Evolutionary conservation across 257 asterid genomes (phyloP), one percentile per base, ranked within the genome.

Genomic region (Asclepias syriaca): DNA sequence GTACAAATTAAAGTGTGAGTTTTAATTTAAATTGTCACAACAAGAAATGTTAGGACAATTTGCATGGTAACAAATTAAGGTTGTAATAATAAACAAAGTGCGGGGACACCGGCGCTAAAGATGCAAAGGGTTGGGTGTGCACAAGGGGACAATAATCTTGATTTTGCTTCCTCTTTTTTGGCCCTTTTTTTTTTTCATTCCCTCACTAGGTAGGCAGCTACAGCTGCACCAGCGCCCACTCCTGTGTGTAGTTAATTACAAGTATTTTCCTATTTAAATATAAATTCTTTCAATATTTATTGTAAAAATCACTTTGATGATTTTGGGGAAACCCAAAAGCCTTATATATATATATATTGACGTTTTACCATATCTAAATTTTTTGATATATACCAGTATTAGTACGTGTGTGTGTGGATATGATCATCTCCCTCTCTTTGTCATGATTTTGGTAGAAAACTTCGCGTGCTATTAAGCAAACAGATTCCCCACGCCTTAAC

Each of bases 41-140:
- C 48, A 43, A 43, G 11, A 43, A 8, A 2, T 43, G 48, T 43
- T 43, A 6, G 48, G 48, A 43, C 22, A 8, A 32, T 43, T 45
- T 63, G 66, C 71, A 63, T 51, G 53, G 68, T 64, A 63, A 53
- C 24, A 53, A 53, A 24, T 24, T 24, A 24, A 43, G 48, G 48
- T 43, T 43, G 48, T 43, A 43, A 43, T 43, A 43, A 43, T 43
- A 43, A 50, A 72, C 74, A 75, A 6, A 43, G 55, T 75, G 88
- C 85, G 86, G 85, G 73, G 88, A 86, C 91, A 88, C 78, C 91
- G 95, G 89, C 88, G 83, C 80, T 82, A 80, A 84, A 81, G 83
- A 75, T 78, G 88, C 85, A 81, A 68, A 69, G 82, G 81, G 77
- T 82, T 81, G 85, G 76, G 72, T 66, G 73, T 68, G 70, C 76